Evolutionary conservation across 345 rosid genomes (phyloP).

Genomic region (Eucalyptus polybractea): DNA sequence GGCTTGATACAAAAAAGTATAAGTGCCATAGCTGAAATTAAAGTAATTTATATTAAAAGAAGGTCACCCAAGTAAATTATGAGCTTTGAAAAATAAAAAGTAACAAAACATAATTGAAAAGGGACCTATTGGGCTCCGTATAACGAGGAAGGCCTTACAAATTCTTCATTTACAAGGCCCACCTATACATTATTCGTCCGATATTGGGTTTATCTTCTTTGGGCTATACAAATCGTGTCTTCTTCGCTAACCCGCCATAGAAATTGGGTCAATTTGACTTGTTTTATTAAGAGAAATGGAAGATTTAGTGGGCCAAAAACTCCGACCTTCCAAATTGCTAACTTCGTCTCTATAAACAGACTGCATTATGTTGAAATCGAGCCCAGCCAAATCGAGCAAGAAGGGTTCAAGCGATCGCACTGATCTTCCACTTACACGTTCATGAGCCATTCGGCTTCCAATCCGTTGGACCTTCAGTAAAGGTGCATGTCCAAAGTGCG

Average conservation of each 20-base stretch:
- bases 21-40: no score
- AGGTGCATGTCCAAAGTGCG: conserved; percentile 1
- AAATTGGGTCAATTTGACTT: not conserved
- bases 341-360: not conserved
- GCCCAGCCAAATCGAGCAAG: not conserved
- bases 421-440: not conserved
- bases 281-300: not conserved
- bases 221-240: not conserved
- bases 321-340: not conserved
- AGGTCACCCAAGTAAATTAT: not conserved
- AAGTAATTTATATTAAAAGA: not conserved
- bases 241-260: not conserved
- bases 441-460: conserved; percentile 3
- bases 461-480: not conserved
- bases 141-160: not conserved
- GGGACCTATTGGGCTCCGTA: not conserved
- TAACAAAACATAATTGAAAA: not conserved
- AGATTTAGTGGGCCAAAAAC: not conserved
- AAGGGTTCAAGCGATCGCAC: not conserved
- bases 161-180: not conserved
- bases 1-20: not conserved
- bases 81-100: not conserved
- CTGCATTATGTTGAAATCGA: not conserved
- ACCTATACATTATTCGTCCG: not conserved
- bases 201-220: not conserved